Conservation (phyloP, 1,284 basidiomycete genomes). For the Cutaneotrichosporon mucoides region DNA sequence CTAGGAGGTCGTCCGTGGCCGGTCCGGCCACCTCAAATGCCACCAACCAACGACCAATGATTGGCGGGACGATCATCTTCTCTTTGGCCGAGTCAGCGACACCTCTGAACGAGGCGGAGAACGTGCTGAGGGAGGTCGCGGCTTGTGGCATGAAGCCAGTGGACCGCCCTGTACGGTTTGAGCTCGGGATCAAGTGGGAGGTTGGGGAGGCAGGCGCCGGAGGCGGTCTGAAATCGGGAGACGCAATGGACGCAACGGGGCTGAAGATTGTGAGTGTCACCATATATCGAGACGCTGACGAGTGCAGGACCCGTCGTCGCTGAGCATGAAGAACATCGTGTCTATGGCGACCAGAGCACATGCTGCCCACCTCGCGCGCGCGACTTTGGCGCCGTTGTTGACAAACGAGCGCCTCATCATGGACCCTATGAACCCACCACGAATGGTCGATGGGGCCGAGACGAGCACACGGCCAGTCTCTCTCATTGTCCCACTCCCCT, state of each 20-base stretch:
- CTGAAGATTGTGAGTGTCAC: constrained; percentile 29
- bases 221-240: constrained; percentile 32
- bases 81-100: constrained; percentile 22
- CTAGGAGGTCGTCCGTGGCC: background rate
- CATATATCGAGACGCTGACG: background rate
- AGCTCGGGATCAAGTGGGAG: constrained; percentile 36
- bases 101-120: constrained; percentile 16
- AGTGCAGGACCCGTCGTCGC: constrained; percentile 26
- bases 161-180: constrained; percentile 30
- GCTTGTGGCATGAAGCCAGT: constrained; percentile 15
- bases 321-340: constrained; percentile 34
- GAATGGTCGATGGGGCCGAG: constrained; percentile 20
- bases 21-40: background rate
- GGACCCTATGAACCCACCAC: constrained; percentile 32
- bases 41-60: constrained; percentile 15
- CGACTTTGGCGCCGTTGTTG: constrained; percentile 24
- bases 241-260: constrained; percentile 28
- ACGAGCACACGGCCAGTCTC: constrained; percentile 26
- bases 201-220: constrained; percentile 38
- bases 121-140: constrained; percentile 20
- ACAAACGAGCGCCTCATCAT: constrained; percentile 25
- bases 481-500: constrained; percentile 38
- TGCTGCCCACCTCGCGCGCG: constrained; percentile 32
- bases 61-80: constrained; percentile 35
- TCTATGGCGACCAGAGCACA: constrained; percentile 32